Evolutionary conservation across 2,329 filamentous ascomycete genomes (phyloP), one percentile per base, ranked within the genome.

Genomic region (Triangularia verruculosa): DNA sequence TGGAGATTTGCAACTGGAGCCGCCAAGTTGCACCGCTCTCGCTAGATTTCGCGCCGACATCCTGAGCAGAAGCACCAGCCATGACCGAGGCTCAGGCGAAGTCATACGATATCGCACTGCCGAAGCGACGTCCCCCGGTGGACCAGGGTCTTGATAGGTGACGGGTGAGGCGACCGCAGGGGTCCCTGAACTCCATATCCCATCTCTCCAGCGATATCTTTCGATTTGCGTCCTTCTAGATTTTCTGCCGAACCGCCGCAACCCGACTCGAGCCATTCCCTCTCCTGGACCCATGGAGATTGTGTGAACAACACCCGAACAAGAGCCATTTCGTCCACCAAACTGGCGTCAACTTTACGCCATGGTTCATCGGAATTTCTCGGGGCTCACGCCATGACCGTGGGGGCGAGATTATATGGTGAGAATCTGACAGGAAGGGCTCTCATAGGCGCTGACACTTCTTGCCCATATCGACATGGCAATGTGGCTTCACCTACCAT

Each of bases 81-180:
- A 57, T 32, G 39, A 52, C 62, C 54, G 54, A 61, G 62, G 30
- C 53, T 64, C 59, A 53, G 57, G 61, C 63, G 63, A 64, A 28
- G 58, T 64, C 63, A 53, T 64, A 64, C 63, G 63, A 64, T 64
- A 57, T 39, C 25, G 47, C 22, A 64, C 56, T 61, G 56, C 59
- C 63, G 63, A 62, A 59, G 59, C 43, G 30, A 43, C 15, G 20
- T 28, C 24, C 58, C 52, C 20, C 56, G 58, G 51, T 27, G 34
- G 43, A 52, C 62, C 9, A 25, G 59, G 62, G 53, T 64, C 8
- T n/a, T 22, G 39, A 28, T 61, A 30, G 55, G 15, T 59, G 47
- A 34, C 30, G 55, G 30, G 20, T 57, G 62, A 64, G 62, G 59
- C 59, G 54, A 56, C 52, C 9, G 28, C 56, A 52, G 34, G 63